Evolutionary conservation across 192 early-diverging fungal species (phyloP).

Genomic region (Dimargaris xerosporica): DNA sequence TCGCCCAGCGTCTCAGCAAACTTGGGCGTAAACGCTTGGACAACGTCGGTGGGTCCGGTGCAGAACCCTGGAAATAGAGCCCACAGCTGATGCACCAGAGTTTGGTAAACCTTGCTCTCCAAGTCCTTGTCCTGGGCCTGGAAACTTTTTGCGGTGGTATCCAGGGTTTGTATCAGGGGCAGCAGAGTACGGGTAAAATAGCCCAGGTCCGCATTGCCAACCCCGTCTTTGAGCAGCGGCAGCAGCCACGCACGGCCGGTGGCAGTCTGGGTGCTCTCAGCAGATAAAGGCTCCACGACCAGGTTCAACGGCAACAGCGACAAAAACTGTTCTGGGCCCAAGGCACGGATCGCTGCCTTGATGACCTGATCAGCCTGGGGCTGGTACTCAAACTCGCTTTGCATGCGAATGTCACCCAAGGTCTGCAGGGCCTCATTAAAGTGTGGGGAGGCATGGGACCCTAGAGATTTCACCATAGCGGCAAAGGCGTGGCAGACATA

Average conservation of each 20-base stretch:
- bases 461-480: constrained; percentile 62
- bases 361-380: constrained; percentile 70
- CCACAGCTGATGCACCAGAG: constrained; percentile 80
- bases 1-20: constrained; percentile 60
- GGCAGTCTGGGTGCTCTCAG: constrained; percentile 12
- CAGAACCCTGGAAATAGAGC: constrained; percentile 72
- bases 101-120: constrained; percentile 81
- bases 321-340: constrained; percentile 69
- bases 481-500: constrained; percentile 61
- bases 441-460: constrained; percentile 35
- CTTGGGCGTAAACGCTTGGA: constrained; percentile 33
- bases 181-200: constrained; percentile 57
- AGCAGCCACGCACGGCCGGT: constrained; percentile 84
- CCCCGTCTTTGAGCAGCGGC: constrained; percentile 59
- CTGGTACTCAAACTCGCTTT: constrained; percentile 70
- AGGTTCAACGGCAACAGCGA: constrained; percentile 71
- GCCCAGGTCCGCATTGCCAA: constrained; percentile 50
- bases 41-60: constrained; percentile 63
- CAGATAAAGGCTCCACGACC: constrained; percentile 33
- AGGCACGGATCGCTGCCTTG: constrained; percentile 56
- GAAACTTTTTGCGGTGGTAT: constrained; percentile 42
- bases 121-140: constrained; percentile 37
- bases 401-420: constrained; percentile 65
- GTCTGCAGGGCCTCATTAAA: constrained; percentile 40
- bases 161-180: constrained; percentile 63